Evolutionary conservation across 2,329 filamentous ascomycete genomes (phyloP).

Genomic region (Magnaporthiopsis rhizophila): DNA sequence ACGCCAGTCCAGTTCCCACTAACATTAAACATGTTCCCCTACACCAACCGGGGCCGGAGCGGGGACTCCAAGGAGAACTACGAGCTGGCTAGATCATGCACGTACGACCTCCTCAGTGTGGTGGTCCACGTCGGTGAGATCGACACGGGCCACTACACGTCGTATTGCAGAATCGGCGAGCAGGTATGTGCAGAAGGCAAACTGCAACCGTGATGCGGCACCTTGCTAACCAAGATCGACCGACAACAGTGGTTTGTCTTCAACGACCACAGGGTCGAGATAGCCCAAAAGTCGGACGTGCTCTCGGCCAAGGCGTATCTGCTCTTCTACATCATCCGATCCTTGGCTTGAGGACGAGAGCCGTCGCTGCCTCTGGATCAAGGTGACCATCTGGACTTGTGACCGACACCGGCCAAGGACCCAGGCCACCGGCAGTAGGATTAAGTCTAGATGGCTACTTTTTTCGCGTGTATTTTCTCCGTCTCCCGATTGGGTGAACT

Average conservation of each 20-base stretch:
- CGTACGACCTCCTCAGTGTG: conserved; percentile 82
- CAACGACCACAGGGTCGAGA: conserved; percentile 86
- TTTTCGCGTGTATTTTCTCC: background rate
- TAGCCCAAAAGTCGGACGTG: conserved; percentile 78
- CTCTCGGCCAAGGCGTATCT: conserved; percentile 81
- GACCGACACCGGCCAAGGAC: background rate
- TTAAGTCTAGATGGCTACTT: background rate
- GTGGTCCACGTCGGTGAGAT: conserved; percentile 91
- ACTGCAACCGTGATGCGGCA: background rate
- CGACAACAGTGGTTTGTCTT: conserved; percentile 77
- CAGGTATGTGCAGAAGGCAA: conserved; percentile 37
- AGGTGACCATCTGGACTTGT: too few relatives aligned
- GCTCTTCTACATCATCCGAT: conserved; percentile 74
- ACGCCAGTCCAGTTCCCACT: conserved; percentile 80
- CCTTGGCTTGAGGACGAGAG: conserved; percentile 36
- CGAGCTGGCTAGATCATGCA: conserved; percentile 56
- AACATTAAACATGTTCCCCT: conserved; percentile 82
- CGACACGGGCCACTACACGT: conserved; percentile 85
- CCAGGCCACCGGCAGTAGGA: background rate
- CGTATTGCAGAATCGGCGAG: conserved; percentile 76
- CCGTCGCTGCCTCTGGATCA: background rate
- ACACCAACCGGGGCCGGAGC: conserved; percentile 60
- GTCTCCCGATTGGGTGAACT: background rate
- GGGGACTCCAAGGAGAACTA: conserved; percentile 41
- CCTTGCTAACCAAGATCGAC: conserved; percentile 7